A percentile compares a stretch with the other conserved stretches of the same genome.
Evolutionary conservation across 2,329 filamentous ascomycete genomes (phyloP).

Genomic region (Colletotrichum sojae): DNA sequence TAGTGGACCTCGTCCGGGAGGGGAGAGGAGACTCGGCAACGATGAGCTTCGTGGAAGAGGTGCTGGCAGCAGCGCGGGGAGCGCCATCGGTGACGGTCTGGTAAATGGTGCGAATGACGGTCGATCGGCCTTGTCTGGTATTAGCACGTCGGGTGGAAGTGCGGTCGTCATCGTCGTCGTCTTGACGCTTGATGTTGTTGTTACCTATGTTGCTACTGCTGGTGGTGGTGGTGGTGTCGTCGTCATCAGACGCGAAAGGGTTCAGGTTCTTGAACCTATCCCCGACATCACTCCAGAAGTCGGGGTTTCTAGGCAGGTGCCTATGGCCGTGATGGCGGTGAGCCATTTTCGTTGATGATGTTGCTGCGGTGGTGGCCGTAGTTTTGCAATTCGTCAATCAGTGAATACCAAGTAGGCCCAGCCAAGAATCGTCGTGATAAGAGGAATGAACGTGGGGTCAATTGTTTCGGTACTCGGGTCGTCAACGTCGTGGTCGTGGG

Average conservation of each 20-base stretch:
- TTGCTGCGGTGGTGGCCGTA: neutral
- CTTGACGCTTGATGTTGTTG: constrained; percentile 25
- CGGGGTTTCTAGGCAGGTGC: constrained; percentile 35
- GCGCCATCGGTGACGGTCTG: constrained; percentile 49
- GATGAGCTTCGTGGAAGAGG: constrained; percentile 51
- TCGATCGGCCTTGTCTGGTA: constrained; percentile 41
- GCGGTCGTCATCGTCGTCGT: constrained; percentile 23
- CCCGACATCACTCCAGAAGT: constrained; percentile 38
- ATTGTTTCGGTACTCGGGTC: constrained; percentile 18
- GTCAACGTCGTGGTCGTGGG: constrained; percentile 36
- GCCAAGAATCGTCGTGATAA: constrained; percentile 25
- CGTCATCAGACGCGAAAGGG: constrained; percentile 31
- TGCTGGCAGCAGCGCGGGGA: neutral
- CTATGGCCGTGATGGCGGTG: constrained; percentile 37
- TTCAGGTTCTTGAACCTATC: constrained; percentile 29
- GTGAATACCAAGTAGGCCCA: constrained; percentile 12
- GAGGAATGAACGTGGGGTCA: constrained; percentile 4
- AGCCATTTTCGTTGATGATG: constrained; percentile 22
- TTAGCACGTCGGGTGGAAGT: constrained; percentile 35
- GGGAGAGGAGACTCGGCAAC: constrained; percentile 44
- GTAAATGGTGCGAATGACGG: constrained; percentile 56
- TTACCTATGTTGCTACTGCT: constrained; percentile 34
- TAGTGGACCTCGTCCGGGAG: constrained; percentile 3
- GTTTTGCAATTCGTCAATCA: neutral
- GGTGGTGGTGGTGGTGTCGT: constrained; percentile 6